A percentile compares a stretch with the other conserved stretches of the same genome.
Conservation (phyloP, 2,329 filamentous ascomycete genomes). For the Claviceps sorghi region DNA sequence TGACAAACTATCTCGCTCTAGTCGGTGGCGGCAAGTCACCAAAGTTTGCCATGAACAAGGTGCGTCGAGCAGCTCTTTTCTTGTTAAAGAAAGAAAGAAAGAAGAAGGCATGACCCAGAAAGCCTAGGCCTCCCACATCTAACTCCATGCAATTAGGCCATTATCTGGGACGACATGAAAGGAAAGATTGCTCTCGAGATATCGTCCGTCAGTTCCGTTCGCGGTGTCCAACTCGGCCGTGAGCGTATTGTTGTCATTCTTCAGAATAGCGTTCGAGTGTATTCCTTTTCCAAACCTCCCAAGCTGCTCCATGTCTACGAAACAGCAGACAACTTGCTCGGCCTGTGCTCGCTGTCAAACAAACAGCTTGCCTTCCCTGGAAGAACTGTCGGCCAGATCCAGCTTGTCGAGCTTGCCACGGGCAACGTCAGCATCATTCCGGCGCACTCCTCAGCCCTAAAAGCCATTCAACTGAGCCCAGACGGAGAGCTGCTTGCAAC, state of each 20-base stretch:
- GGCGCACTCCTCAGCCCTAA: conserved; percentile 66
- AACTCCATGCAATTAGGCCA: conserved; percentile 32
- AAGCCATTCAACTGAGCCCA: conserved; percentile 63
- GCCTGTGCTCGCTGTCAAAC: conserved; percentile 63
- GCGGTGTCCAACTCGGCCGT: conserved; percentile 63
- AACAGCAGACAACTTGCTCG: conserved; percentile 71
- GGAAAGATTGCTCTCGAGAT: conserved; percentile 61
- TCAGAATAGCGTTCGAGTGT: conserved; percentile 68
- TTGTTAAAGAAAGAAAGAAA: too few relatives aligned
- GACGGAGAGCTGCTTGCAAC: conserved; percentile 76
- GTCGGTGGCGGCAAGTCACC: conserved; percentile 78
- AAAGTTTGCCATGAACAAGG: conserved; percentile 79
- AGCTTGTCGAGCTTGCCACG: conserved; percentile 64
- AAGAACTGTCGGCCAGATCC: conserved; percentile 75
- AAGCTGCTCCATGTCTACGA: conserved; percentile 62
- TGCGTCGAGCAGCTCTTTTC: conserved; percentile 13
- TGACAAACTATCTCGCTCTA: conserved; percentile 73
- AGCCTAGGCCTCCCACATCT: background rate
- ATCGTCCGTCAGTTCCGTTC: conserved; percentile 65
- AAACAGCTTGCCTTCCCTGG: conserved; percentile 72
- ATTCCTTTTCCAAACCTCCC: conserved; percentile 60
- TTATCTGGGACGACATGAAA: conserved; percentile 84
- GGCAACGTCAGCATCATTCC: conserved; percentile 86
- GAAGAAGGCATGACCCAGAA: background rate
- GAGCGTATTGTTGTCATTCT: conserved; percentile 68